phyloP scores from a whole-genome alignment of 352 stramenopile genomes.

The Pythium insidiosum region DNA sequence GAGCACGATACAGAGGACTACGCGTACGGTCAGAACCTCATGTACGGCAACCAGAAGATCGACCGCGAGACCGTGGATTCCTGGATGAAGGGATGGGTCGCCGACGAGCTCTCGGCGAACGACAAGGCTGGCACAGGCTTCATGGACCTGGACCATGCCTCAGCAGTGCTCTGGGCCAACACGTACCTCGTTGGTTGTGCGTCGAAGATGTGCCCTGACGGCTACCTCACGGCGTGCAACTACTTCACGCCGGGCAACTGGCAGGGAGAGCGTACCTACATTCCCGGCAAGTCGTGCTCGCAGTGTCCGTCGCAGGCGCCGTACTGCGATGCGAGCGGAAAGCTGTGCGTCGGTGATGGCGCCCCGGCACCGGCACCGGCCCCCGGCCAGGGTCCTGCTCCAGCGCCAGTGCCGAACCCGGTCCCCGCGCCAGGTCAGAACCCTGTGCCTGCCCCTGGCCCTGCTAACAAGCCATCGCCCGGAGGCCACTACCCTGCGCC shows the following conservation, averaged over 20 bases:
- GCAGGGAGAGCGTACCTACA: slow-evolving; percentile 20
- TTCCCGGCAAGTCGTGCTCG: slow-evolving; percentile 22
- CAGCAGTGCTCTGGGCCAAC: slow-evolving; percentile 28
- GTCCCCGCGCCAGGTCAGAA: neutral
- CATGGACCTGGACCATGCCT: slow-evolving; percentile 32
- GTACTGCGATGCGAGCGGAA: slow-evolving; percentile 14
- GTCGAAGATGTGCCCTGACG: slow-evolving; percentile 22
- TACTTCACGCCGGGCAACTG: slow-evolving; percentile 29
- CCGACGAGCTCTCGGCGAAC: slow-evolving; percentile 18
- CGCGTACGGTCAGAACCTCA: slow-evolving; percentile 30
- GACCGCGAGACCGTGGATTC: slow-evolving; percentile 15
- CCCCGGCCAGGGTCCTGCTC: neutral
- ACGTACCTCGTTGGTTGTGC: slow-evolving; percentile 27
- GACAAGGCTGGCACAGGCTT: slow-evolving; percentile 19
- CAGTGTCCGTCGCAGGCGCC: slow-evolving; percentile 20
- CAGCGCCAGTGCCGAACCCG: slow-evolving; percentile 2
- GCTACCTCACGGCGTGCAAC: slow-evolving; percentile 31
- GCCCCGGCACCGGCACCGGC: neutral
- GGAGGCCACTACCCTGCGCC: neutral
- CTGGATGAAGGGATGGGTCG: slow-evolving; percentile 30
- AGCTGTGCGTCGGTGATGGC: slow-evolving; percentile 6
- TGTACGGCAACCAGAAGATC: slow-evolving; percentile 19
- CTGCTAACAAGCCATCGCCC: no score
- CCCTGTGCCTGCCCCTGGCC: no score
- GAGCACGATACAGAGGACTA: slow-evolving; percentile 29